Evolutionary conservation across 768 basidiomycete genomes (phyloP), one percentile per base, ranked within the genome.

Genomic region (Boletus huronensis): DNA sequence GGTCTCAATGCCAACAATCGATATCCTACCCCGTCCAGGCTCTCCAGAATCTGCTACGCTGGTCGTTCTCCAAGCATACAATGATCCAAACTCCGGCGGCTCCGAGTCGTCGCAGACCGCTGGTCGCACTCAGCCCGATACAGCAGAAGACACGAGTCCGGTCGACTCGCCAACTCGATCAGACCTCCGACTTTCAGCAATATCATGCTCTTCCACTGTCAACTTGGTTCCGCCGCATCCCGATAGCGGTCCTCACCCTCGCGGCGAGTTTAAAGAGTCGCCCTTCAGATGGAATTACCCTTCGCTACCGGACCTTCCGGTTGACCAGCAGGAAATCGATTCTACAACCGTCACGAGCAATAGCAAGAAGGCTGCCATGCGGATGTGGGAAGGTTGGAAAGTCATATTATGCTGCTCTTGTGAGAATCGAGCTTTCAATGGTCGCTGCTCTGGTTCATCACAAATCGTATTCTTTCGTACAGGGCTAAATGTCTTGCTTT

Each of bases 401-500:
- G 57, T 76, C 26, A 74, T 84, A 38, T 53, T 85, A 44, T 70
- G 78, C 50, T 79, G 79, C 48, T 85, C 85, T 44, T 87, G 84
- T 85, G 59, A 57, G 82, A 43, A 53, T 42, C 8, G 4, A 2
- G 11, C 17, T 38, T 28, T 48, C 16, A 13, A 21, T n/a, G 21
- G 10, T 25, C 25, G 14, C 44, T 42, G n/a, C 45, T 19, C 9
- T 41, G 16, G 48, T 51, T 52, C 16, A 44, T 47, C 21, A 42
- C 46, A n/a, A 51, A 29, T 35, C 16, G 19, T n/a, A 2, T 47
- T 34, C 19, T 34, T 42, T 40, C 13, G 2, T 48, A 9, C 50
- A 90, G 88, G 87, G 87, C 66, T 91, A 36, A 90, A 91, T 59
- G 28, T 87, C 52, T 72, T 89, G 26, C 70, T 90, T 8, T 53